Base-by-base conservation (phyloP, 2,329 filamentous ascomycete genomes). In the Scolecobasidium constrictum region DNA sequence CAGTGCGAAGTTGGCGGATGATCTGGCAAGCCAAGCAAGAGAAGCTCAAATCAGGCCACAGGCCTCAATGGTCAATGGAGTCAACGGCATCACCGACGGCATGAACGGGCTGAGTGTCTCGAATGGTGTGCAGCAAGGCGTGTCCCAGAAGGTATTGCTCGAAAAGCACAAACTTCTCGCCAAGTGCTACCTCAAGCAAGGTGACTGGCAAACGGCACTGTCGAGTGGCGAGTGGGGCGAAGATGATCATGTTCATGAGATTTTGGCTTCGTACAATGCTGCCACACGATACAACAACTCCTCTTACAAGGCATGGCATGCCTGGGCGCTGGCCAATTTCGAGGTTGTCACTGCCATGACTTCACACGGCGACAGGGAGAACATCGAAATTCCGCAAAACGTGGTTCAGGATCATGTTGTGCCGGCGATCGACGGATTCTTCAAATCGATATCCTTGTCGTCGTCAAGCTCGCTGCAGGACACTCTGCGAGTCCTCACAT, bases 271-370 rank as follows among this genome's bases (percentile, higher is more conserved):
- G 2, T 98, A 96, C 61, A 80, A 81, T 15, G 82, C 88, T 46
- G 93, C 93, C 1, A 98, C 92, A 2, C 81, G 86, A 46, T 95
- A 93, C 64, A 94, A 98, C 58, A 82, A 86, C 23, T 80, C 82
- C 47, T 98, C 90, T 78, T 98, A 98, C 68, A 99, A 98, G 65
- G 92, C 93, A 5, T 99, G 92, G 92, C 92, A 99, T 63, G 85
- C 92, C 0, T 99, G 92, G 90, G 93, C 92, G 9, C 65, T 98
- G 48, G 90, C 92, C 42, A 99, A 98, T 62, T 99, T 98, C 55
- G 90, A 99, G 63, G 92, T 98, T 45, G 88, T 96, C 28, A 94
- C 92, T 52, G 78, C 83, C 0, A 68, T 92, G 45, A 77, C 81
- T 6, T 73, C 81, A 17, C 74, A 78, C 44, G 72, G 72, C 13